phyloP scores from a whole-genome alignment of 108 stramenopile species.

The Licmophora abbreviata region DNA sequence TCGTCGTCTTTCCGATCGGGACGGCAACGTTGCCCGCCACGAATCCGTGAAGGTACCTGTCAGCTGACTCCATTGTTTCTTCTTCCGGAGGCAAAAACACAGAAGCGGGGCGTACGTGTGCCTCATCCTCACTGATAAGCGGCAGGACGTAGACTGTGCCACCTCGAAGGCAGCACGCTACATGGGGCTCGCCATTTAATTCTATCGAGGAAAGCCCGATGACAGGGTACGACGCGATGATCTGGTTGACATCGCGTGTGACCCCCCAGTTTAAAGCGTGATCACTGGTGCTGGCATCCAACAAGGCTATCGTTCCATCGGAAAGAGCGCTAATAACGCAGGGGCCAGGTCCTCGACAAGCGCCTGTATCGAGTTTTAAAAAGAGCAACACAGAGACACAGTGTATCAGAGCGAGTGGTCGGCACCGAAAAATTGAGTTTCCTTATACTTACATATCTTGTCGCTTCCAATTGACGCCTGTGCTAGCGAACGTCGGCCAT shows the following conservation, averaged over 20 bases:
- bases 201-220: conserved; percentile 18
- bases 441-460: too few relatives aligned
- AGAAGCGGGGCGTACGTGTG: conserved; percentile 16
- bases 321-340: not conserved
- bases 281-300: too few relatives aligned
- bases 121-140: conserved; percentile 3
- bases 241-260: conserved; percentile 11
- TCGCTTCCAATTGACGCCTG: too few relatives aligned
- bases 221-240: conserved; percentile 24
- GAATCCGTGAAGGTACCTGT: conserved; percentile 51
- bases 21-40: conserved; percentile 24
- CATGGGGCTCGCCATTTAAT: not conserved
- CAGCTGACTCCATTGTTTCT: too few relatives aligned
- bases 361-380: not conserved
- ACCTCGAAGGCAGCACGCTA: conserved; percentile 53
- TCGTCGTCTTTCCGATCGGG: not conserved
- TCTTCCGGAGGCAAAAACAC: too few relatives aligned
- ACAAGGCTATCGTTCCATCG: not conserved
- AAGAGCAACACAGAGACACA: too few relatives aligned
- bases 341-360: not conserved
- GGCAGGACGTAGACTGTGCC: conserved; percentile 59
- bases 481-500: too few relatives aligned
- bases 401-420: too few relatives aligned
- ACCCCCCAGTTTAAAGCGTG: conserved; percentile 12
- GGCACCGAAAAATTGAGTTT: too few relatives aligned